phyloP scores from a whole-genome alignment of 2,329 filamentous ascomycete genomes.

The Hypoxylon rubiginosum region DNA sequence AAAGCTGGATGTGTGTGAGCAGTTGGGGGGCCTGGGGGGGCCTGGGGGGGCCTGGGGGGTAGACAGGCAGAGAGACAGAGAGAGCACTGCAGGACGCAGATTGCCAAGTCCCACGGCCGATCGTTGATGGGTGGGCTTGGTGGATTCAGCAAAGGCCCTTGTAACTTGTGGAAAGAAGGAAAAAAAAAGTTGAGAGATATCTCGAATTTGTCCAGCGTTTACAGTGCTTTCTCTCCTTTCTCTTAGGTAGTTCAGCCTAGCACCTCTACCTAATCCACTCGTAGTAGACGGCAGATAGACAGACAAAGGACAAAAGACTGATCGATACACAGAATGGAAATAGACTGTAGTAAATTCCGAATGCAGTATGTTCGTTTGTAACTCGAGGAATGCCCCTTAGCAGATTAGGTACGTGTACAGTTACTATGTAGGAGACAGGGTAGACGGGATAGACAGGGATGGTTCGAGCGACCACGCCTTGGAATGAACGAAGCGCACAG shows the following conservation, averaged over 20 bases:
- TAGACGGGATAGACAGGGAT: slow-evolving; percentile 1
- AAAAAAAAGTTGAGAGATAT: slow-evolving; percentile 1
- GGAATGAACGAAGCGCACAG: background rate
- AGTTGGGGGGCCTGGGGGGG: too few species aligned
- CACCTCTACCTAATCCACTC: slow-evolving; percentile 5
- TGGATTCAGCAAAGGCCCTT: slow-evolving; percentile 6
- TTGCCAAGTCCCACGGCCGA: slow-evolving; percentile 42
- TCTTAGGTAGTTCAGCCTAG: slow-evolving; percentile 10
- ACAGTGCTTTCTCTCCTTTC: slow-evolving; percentile 17
- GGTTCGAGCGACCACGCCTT: background rate
- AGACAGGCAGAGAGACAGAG: too few species aligned
- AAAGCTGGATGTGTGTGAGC: slow-evolving; percentile 36
- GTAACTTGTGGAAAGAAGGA: slow-evolving; percentile 6
- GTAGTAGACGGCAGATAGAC: slow-evolving; percentile 6
- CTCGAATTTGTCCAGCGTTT: slow-evolving; percentile 10
- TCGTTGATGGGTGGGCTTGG: slow-evolving; percentile 39
- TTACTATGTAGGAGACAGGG: background rate
- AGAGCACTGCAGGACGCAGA: slow-evolving; percentile 36
- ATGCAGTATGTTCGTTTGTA: slow-evolving; percentile 35
- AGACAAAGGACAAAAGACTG: slow-evolving; percentile 30
- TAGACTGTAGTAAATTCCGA: slow-evolving; percentile 30
- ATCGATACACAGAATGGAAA: slow-evolving; percentile 22
- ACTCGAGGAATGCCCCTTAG: slow-evolving; percentile 24
- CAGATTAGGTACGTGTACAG: too few species aligned
- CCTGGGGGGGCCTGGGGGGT: too few species aligned